Evolutionary conservation across 108 stramenopile species (phyloP), one percentile per base, ranked within the genome.

Genomic region (Pseudonitzschia delicatissima): DNA sequence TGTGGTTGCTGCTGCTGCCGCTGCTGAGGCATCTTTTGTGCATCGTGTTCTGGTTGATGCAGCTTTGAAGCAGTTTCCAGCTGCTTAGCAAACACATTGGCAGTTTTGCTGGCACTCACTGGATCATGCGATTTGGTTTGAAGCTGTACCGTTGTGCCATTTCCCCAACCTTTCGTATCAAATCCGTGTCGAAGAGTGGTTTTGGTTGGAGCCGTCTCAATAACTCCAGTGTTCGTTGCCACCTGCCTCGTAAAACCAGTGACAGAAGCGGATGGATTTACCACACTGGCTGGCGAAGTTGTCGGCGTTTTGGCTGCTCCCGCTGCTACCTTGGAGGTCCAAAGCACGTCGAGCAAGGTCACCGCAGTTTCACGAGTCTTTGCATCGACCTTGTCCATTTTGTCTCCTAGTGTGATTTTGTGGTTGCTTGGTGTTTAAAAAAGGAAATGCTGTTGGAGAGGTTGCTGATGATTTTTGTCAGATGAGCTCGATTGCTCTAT

Each of bases 121-220:
- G n/a, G n/a, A n/a, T n/a, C n/a, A n/a, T n/a, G n/a, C n/a, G n/a
- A n/a, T n/a, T n/a, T 11, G 37, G 37, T 39, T 6, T 11, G 37
- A 39, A 11, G 13, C 15, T 53, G 20, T 13, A 28, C 52, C 9
- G 26, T 53, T 53, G 52, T 53, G 29, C 20, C 25, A 4, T 55
- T 33, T 55, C 53, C 53, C 53, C 53, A 55, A 4, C 53, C 53
- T n/a, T 0, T 31, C 11, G 53, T 51, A 34, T 55, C 53, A 29
- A 55, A 55, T 55, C 53, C 53, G 53, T 55, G 53, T 12, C 33
- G 48, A 49, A 49, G 40, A 42, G 40, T 52, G 12, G 51, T 23
- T 28, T 3, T 52, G 20, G 51, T 28, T 52, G 51, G 5, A 4
- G 51, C 25, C 25, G 20, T 25, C n/a, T n/a, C n/a, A n/a, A n/a